phyloP scores from a whole-genome alignment of 176 grass and related monocot genomes.

The Otatea glauca region DNA sequence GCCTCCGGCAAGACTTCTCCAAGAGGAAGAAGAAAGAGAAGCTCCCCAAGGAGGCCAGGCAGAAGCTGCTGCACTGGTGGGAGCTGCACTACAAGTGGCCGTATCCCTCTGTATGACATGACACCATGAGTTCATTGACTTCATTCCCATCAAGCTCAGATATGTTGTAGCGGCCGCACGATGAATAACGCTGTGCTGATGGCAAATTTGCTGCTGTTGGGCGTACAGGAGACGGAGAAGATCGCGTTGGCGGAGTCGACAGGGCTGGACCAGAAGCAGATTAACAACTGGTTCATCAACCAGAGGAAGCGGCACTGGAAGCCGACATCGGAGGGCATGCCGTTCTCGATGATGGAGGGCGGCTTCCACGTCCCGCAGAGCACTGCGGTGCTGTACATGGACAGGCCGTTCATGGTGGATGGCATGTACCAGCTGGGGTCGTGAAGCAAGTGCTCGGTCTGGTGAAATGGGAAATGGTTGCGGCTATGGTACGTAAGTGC shows the following conservation, averaged over 20 bases:
- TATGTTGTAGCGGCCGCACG: background rate
- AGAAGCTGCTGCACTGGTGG: conserved; percentile 91
- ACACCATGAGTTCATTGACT: background rate
- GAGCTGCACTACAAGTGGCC: conserved; percentile 96
- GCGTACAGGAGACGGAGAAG: conserved; percentile 78
- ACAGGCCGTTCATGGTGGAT: conserved; percentile 45
- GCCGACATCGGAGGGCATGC: conserved; percentile 65
- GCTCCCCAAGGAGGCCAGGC: conserved; percentile 86
- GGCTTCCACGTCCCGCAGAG: conserved; percentile 52
- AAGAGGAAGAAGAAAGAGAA: conserved; percentile 94
- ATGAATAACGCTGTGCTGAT: background rate
- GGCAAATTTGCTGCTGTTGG: background rate
- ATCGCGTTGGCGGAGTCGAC: conserved; percentile 72
- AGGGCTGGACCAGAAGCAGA: conserved; percentile 93
- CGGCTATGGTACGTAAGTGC: background rate
- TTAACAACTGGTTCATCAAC: conserved; percentile 99
- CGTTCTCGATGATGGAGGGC: conserved; percentile 57
- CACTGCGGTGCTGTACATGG: conserved; percentile 46
- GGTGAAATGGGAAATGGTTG: background rate
- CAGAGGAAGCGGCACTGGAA: conserved; percentile 98
- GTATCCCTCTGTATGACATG: conserved; percentile 77
- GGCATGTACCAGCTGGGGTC: conserved; percentile 67
- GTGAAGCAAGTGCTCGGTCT: conserved; percentile 19
- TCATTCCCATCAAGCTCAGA: background rate
- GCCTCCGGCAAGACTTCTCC: conserved; percentile 77